Percentiles rank a stretch among this genome's conserved stretches.
Conservation (phyloP, 805 yeast species). For the Zygosaccharomyces bailii region DNA sequence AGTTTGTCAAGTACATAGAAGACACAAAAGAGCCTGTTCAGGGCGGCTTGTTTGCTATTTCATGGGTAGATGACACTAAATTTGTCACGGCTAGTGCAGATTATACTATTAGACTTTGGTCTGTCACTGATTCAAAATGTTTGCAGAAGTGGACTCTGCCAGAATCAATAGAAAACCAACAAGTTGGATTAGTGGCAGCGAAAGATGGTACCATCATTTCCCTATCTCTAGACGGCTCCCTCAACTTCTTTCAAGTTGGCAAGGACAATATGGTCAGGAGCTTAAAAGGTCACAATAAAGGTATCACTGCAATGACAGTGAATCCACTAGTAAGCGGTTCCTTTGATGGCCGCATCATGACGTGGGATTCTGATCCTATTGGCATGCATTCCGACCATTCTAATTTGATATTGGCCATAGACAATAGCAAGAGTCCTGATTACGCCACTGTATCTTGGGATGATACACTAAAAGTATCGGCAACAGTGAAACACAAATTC, state of each 20-base stretch:
- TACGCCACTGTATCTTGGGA: constrained; percentile 83
- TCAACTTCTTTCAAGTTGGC: constrained; percentile 53
- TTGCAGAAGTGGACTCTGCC: constrained; percentile 49
- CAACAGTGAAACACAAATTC: constrained; percentile 26
- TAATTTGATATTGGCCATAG: constrained; percentile 61
- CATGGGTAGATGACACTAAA: constrained; percentile 53
- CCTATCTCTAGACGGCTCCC: constrained; percentile 66
- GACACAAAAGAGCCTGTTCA: constrained; percentile 47
- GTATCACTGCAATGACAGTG: constrained; percentile 59
- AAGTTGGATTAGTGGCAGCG: constrained; percentile 71
- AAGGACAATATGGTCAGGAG: constrained; percentile 34
- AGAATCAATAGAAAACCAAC: constrained; percentile 57
- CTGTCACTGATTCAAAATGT: constrained; percentile 42
- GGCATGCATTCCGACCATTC: constrained; percentile 46
- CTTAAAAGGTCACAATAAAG: constrained; percentile 76
- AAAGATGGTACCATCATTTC: constrained; percentile 55
- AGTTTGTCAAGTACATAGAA: constrained; percentile 49
- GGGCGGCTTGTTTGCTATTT: constrained; percentile 77
- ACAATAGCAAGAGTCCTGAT: constrained; percentile 28
- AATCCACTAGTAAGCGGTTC: constrained; percentile 57
- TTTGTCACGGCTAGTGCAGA: constrained; percentile 88
- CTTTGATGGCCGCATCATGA: constrained; percentile 69
- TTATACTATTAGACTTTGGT: constrained; percentile 65
- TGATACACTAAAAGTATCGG: constrained; percentile 53
- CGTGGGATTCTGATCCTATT: constrained; percentile 51